phyloP scores from a whole-genome alignment of 495 filamentous ascomycete genomes.

The Talaromyces ruber region DNA sequence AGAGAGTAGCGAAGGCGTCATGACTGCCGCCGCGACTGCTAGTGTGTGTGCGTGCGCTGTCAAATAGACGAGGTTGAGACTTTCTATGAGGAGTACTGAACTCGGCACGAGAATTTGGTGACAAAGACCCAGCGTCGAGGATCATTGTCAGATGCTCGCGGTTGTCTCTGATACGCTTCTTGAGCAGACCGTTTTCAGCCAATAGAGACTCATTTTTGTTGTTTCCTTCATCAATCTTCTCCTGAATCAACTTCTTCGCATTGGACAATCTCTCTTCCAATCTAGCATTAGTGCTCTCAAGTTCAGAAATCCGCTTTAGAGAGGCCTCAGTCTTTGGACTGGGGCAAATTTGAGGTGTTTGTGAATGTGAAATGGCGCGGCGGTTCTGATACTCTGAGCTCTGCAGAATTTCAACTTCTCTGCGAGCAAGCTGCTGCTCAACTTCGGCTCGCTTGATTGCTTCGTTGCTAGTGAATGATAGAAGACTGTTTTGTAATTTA shows the following conservation, averaged over 20 bases:
- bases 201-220: slow-evolving; percentile 35
- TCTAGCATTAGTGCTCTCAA: slow-evolving; percentile 55
- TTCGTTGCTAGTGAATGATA: slow-evolving; percentile 79
- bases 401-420: slow-evolving; percentile 83
- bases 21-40: slow-evolving; percentile 30
- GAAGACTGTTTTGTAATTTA: slow-evolving; percentile 83
- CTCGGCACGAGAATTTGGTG: slow-evolving; percentile 33
- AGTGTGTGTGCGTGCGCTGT: slow-evolving; percentile 25
- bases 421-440: slow-evolving; percentile 84
- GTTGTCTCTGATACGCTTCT: slow-evolving; percentile 79
- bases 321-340: slow-evolving; percentile 35
- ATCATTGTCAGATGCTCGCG: slow-evolving; percentile 71
- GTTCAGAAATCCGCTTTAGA: slow-evolving; percentile 43
- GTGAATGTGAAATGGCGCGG: slow-evolving; percentile 17
- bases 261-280: slow-evolving; percentile 57
- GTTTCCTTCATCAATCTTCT: slow-evolving; percentile 62
- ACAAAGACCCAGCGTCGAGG: slow-evolving; percentile 43
- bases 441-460: slow-evolving; percentile 81
- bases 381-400: slow-evolving; percentile 38
- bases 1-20: slow-evolving; percentile 65
- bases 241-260: slow-evolving; percentile 71
- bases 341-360: slow-evolving; percentile 27
- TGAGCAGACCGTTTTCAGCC: slow-evolving; percentile 67
- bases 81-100: slow-evolving; percentile 37
- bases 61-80: slow-evolving; percentile 39